Percentiles rank a stretch among this genome's conserved stretches.
phyloP scores from a whole-genome alignment of 805 yeast species.

The Pichia ethanolica region DNA sequence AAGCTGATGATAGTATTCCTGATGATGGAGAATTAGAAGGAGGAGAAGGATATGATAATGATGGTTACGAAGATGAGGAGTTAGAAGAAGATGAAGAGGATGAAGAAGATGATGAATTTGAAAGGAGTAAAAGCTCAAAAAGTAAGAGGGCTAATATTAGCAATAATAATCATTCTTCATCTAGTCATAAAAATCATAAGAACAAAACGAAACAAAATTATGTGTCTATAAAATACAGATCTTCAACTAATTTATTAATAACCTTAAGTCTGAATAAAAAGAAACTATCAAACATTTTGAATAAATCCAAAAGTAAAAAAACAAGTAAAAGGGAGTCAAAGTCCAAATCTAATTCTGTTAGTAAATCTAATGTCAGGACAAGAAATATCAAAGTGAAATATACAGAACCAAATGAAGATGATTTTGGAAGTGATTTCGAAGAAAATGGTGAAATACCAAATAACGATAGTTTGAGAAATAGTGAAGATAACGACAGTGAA shows the following conservation, averaged over 20 bases:
- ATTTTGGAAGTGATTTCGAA: slow-evolving; percentile 4
- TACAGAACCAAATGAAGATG: slow-evolving; percentile 7
- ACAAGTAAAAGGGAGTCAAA: neutral
- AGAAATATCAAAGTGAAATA: neutral
- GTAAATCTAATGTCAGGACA: neutral
- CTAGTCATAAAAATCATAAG: neutral
- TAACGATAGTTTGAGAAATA: neutral
- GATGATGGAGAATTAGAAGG: neutral
- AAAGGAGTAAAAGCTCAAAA: neutral
- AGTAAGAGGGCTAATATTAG: too few relatives aligned
- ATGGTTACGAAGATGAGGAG: neutral
- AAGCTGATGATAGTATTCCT: neutral
- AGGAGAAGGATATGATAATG: neutral
- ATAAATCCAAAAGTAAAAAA: neutral
- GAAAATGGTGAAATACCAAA: slow-evolving; percentile 1
- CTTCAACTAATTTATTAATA: slow-evolving; percentile 11
- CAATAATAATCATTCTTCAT: too few relatives aligned
- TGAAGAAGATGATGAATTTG: slow-evolving; percentile 13
- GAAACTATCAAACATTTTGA: slow-evolving; percentile 3
- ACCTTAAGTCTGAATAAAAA: slow-evolving; percentile 15
- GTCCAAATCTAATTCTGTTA: neutral
- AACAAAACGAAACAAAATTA: neutral
- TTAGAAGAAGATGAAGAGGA: slow-evolving; percentile 9
- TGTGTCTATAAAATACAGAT: slow-evolving; percentile 1
- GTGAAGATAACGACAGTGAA: slow-evolving; percentile 11